Evolutionary conservation across 1,139 yeast genomes (phyloP).

Genomic region (Saccharomycopsis hybrid): DNA sequence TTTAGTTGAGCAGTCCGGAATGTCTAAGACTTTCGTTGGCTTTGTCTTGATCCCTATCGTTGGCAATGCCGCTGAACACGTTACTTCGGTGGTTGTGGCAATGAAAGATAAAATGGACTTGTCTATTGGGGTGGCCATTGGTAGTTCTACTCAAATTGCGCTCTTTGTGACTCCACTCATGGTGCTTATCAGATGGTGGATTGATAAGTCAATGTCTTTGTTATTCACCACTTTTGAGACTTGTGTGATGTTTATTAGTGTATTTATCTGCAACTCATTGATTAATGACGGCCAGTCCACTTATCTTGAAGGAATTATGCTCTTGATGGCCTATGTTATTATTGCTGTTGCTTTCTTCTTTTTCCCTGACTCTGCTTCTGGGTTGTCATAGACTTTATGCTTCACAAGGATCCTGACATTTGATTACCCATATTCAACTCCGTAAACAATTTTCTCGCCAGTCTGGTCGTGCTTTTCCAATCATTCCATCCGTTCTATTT

Average conservation of each 20-base stretch:
- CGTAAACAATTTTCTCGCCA: no score
- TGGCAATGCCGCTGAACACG: constrained; percentile 98
- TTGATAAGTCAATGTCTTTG: constrained; percentile 88
- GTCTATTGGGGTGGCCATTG: constrained; percentile 95
- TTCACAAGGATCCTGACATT: no score
- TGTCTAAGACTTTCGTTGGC: constrained; percentile 93
- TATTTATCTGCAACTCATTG: constrained; percentile 79
- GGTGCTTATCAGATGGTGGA: constrained; percentile 87
- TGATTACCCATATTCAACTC: no score
- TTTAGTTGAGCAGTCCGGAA: constrained; percentile 74
- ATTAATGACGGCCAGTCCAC: constrained; percentile 91
- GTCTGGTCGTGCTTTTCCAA: no score
- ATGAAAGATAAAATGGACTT: constrained; percentile 95
- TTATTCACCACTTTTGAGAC: constrained; percentile 93
- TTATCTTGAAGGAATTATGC: constrained; percentile 95
- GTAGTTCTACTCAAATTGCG: constrained; percentile 94
- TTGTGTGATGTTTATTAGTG: constrained; percentile 80
- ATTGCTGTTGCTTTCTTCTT: constrained; percentile 85
- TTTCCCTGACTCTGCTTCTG: constrained; percentile 28
- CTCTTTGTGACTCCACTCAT: constrained; percentile 90
- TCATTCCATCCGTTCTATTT: no score
- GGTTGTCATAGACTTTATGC: neutral
- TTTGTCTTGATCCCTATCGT: constrained; percentile 90
- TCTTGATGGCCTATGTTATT: constrained; percentile 76
- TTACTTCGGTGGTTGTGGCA: constrained; percentile 91